These are phyloP conservation scores for Aeschynomene evenia DNA, from an alignment of 306 rosid species.

Conservation along the genomic window DNA sequence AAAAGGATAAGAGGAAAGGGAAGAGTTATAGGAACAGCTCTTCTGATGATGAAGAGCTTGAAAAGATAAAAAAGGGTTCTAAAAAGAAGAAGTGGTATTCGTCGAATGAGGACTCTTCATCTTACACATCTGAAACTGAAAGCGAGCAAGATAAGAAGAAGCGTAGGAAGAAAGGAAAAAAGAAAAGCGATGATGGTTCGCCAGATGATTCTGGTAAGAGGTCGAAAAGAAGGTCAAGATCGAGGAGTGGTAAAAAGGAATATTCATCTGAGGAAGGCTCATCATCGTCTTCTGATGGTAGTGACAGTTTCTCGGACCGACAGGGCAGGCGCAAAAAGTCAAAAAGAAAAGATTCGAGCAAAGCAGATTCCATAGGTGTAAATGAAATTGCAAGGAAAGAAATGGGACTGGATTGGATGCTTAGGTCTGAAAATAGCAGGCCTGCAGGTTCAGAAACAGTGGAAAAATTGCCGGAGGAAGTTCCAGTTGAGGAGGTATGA, in stretches of 20 bases:
- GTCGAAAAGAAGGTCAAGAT: constrained; percentile 35
- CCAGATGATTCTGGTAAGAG: constrained; percentile 35
- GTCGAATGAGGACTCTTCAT: constrained; percentile 52
- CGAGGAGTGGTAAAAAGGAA: constrained; percentile 31
- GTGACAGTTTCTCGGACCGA: constrained; percentile 30
- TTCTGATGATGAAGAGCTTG: constrained; percentile 58
- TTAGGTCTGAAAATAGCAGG: constrained; percentile 58
- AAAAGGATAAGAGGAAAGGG: constrained; percentile 42
- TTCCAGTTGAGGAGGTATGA: constrained; percentile 58
- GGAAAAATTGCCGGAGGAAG: constrained; percentile 48
- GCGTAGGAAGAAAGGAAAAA: constrained; percentile 38
- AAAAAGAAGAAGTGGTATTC: constrained; percentile 76
- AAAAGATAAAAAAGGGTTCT: constrained; percentile 50
- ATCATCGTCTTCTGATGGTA: constrained; percentile 29
- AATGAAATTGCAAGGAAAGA: constrained; percentile 70
- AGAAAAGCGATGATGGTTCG: constrained; percentile 33
- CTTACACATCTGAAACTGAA: constrained; percentile 44
- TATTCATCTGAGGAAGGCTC: constrained; percentile 42
- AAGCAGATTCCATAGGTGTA: constrained; percentile 35
- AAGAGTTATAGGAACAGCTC: constrained; percentile 45
- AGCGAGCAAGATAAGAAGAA: constrained; percentile 40
- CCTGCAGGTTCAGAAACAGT: constrained; percentile 37
- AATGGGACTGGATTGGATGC: constrained; percentile 97
- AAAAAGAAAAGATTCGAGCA: constrained; percentile 31
- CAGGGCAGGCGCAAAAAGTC: constrained; percentile 8